Evolutionary conservation across 2,329 filamentous ascomycete species (phyloP), one percentile per base, ranked within the genome.

Genomic region (Blastomyces parvus): DNA sequence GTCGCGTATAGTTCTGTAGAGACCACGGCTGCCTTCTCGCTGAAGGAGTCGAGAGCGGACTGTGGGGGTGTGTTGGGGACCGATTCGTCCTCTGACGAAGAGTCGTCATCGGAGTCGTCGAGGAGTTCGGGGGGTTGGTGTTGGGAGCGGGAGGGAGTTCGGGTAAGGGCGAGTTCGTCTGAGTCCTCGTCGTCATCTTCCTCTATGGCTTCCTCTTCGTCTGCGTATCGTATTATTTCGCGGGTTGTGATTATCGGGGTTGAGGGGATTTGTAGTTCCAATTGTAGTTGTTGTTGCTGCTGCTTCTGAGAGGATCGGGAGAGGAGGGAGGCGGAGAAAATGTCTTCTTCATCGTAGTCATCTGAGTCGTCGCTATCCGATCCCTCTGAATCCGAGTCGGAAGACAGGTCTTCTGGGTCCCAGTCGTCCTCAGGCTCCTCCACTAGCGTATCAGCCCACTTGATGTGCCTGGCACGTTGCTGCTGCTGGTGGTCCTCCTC

Each of bases 361-460:
- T 60, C 65, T 38, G 62, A 59, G 64, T 83, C 82, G 67, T 82
- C 82, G 70, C 79, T 76, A 46, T 82, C 80, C 9, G 77, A 80
- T 30, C 11, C 11, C 9, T 55, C 52, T 40, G 30, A 22, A 65
- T 83, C 82, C 17, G 81, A 84, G 62, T 38, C 73, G 50, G 77
- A 79, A 64, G 72, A 76, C 67, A 84, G 83, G 68, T 89, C 86
- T 68, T 88, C 86, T 67, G 82, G 82, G 66, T 86, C 81, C 80
- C 84, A 86, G 68, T 91, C 87, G 66, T 90, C 86, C 74, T 90
- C 85, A 60, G 83, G 79, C 68, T 90, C 87, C 76, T 92, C 89
- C 65, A 84, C 82, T 67, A 92, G 84, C 63, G 84, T 82, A 76
- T 95, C 90, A 72, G 90, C 89, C 90, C 91, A 96, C 82, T 93